phyloP scores from a whole-genome alignment of 2,329 filamentous ascomycete genomes.

The Colletotrichum sp. region DNA sequence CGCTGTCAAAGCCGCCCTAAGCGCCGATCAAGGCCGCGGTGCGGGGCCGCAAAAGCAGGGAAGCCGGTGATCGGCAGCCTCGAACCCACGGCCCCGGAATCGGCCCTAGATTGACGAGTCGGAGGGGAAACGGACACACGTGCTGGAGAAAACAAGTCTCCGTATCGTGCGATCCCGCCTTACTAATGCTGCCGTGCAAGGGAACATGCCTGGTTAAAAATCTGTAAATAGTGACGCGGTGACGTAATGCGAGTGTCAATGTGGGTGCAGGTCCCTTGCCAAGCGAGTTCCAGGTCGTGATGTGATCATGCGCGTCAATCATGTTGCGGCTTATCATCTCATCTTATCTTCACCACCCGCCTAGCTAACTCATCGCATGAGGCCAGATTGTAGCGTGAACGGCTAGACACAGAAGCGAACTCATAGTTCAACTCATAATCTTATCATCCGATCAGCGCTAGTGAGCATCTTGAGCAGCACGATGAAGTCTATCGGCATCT shows the following conservation, averaged over 20 bases:
- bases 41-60: neutral
- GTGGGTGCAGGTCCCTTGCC: neutral
- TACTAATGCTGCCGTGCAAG: neutral
- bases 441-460: neutral
- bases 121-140: neutral
- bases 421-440: neutral
- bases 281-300: slow-evolving; percentile 5
- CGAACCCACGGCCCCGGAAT: neutral
- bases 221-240: neutral
- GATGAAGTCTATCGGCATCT: slow-evolving; percentile 46
- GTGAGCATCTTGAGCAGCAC: neutral
- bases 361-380: neutral
- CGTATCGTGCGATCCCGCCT: neutral
- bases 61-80: neutral
- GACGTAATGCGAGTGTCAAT: slow-evolving; percentile 16
- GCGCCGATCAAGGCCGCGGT: neutral
- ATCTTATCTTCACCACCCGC: neutral
- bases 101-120: neutral
- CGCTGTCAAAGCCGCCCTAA: neutral
- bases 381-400: neutral
- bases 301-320: slow-evolving; percentile 5
- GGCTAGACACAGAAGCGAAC: no score
- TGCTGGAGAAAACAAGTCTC: neutral
- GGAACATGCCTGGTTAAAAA: slow-evolving; percentile 2
- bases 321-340: neutral